Evolutionary conservation across 257 asterid species (phyloP).

Genomic region (Solanum pinnatisectum): DNA sequence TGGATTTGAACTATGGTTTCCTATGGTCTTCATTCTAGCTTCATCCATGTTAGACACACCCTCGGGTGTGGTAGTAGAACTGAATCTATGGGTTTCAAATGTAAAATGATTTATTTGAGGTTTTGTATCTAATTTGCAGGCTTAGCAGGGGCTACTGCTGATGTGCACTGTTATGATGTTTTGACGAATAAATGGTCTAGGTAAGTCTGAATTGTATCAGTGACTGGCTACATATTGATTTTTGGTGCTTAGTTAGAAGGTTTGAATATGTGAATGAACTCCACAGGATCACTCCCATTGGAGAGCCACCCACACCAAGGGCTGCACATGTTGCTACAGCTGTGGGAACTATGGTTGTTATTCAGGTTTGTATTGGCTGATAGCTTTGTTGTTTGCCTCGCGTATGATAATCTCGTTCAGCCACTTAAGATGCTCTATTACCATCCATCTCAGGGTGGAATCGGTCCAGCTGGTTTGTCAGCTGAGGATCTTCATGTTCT

Average conservation of each 20-base stretch:
- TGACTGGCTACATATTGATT: neutral
- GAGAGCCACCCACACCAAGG: constrained; percentile 99
- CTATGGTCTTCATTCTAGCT: neutral
- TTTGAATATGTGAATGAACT: neutral
- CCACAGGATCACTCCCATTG: constrained; percentile 82
- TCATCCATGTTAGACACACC: neutral
- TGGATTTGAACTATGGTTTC: neutral
- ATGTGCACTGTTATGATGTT: constrained; percentile 91
- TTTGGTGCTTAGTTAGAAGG: constrained; percentile 1
- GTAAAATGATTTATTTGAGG: neutral
- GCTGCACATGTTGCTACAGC: constrained; percentile 99
- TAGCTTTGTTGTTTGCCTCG: neutral
- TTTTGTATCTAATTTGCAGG: constrained; percentile 52
- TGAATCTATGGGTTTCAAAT: neutral
- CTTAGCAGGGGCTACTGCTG: constrained; percentile 98
- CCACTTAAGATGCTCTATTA: neutral
- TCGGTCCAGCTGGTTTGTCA: constrained; percentile 73
- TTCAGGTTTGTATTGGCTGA: constrained; percentile 57
- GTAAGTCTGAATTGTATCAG: constrained; percentile 23
- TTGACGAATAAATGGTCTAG: constrained; percentile 93
- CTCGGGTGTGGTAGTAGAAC: neutral
- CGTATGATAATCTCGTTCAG: neutral
- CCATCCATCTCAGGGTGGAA: constrained; percentile 51
- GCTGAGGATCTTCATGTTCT: constrained; percentile 83
- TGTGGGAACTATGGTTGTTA: constrained; percentile 99